Percentiles rank a stretch among this genome's conserved stretches.
Conservation (phyloP, 2,329 filamentous ascomycete genomes). For the Aureobasidium vineae region DNA sequence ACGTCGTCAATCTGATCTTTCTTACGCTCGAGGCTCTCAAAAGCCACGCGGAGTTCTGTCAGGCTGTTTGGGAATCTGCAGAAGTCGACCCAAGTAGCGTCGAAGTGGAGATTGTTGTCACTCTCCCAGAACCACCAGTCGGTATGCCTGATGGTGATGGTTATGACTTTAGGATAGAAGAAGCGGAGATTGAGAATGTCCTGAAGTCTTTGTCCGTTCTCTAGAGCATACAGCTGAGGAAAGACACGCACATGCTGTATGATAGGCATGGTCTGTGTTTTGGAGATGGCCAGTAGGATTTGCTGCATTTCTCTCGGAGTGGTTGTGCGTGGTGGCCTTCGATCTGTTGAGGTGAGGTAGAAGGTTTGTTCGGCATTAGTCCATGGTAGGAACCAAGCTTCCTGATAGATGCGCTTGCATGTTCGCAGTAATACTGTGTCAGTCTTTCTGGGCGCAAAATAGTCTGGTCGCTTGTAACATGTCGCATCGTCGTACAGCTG, state of each 20-base stretch:
- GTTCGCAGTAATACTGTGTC: conserved; percentile 37
- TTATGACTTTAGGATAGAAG: conserved; percentile 33
- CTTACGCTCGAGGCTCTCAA: conserved; percentile 52
- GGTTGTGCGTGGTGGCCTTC: conserved; percentile 21
- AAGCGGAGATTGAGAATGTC: conserved; percentile 29
- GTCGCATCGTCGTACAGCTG: conserved; percentile 32
- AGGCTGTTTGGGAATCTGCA: conserved; percentile 25
- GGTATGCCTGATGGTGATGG: conserved; percentile 39
- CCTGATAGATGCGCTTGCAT: conserved; percentile 41
- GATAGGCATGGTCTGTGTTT: conserved; percentile 8
- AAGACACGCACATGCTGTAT: conserved; percentile 27
- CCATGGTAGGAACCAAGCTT: conserved; percentile 31
- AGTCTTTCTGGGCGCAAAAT: conserved; percentile 32
- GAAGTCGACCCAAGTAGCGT: conserved; percentile 32
- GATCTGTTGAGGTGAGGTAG: conserved; percentile 14
- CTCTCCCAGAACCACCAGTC: conserved; percentile 43
- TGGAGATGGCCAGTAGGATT: background rate
- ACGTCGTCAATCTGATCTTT: conserved; percentile 49
- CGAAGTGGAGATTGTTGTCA: conserved; percentile 33
- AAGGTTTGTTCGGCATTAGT: conserved; percentile 23
- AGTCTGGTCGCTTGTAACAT: conserved; percentile 40
- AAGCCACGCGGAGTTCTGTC: conserved; percentile 45
- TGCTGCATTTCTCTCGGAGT: conserved; percentile 16
- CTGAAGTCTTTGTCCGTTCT: conserved; percentile 17
- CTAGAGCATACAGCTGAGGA: conserved; percentile 24